Percentiles rank a stretch among this genome's conserved stretches.
phyloP scores from a whole-genome alignment of 202 grass and related monocot species.

The Alloteropsis angusta region DNA sequence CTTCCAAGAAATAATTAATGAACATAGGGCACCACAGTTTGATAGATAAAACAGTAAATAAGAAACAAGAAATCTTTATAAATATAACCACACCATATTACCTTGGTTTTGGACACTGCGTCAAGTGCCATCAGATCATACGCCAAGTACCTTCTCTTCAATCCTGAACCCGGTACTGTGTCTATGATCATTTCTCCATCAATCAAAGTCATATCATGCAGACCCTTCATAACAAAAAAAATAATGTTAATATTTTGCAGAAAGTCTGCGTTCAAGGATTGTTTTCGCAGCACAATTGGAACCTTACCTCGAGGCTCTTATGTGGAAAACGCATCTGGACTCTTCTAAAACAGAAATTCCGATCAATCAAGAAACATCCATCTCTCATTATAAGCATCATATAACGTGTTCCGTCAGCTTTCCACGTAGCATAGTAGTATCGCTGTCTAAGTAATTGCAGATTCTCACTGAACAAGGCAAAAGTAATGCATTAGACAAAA shows the following conservation, averaged over 20 bases:
- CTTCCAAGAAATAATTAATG: not conserved
- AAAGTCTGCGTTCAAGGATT: not conserved
- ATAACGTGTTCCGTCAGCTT: constrained; percentile 96
- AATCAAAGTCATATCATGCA: constrained; percentile 81
- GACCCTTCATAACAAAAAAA: constrained; percentile 40
- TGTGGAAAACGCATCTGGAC: constrained; percentile 94
- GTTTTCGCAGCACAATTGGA: constrained; percentile 15
- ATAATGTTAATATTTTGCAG: constrained; percentile 5
- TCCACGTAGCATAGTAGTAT: constrained; percentile 99
- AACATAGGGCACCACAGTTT: not conserved
- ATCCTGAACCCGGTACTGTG: constrained; percentile 65
- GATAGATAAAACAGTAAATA: not conserved
- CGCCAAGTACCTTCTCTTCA: constrained; percentile 90
- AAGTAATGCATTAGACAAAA: constrained; percentile 9
- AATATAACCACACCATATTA: not conserved
- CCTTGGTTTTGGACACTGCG: constrained; percentile 65
- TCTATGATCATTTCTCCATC: constrained; percentile 99
- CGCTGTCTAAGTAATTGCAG: constrained; percentile 88
- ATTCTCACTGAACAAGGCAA: constrained; percentile 59
- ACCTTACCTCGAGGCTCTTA: constrained; percentile 53
- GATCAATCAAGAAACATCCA: constrained; percentile 93
- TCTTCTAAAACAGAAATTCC: constrained; percentile 81
- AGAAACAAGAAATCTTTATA: not conserved
- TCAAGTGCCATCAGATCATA: constrained; percentile 96
- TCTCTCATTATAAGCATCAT: constrained; percentile 94